Evolutionary conservation across 257 asterid species (phyloP), one percentile per base, ranked within the genome.

Genomic region (Solanum rostratum): DNA sequence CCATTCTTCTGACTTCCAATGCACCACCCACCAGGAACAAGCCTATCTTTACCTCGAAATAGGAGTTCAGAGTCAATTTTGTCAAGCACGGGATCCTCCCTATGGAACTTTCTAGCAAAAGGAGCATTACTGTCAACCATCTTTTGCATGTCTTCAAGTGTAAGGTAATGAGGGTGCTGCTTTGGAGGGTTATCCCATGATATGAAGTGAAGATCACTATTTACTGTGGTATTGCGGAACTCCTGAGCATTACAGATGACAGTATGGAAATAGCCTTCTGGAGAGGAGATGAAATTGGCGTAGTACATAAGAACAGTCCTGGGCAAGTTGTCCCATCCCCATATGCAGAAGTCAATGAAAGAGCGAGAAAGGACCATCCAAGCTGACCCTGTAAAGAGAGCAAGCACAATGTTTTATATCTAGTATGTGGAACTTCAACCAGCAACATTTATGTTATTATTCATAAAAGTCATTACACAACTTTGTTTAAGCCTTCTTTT

Each of bases 161-260:
- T 88, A 13, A 96, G 97, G 89, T 94, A 93, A 87, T 96, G 99
- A 0, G 99, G 99, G 43, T 96, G 99, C 87, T 96, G 99, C 90
- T 96, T 96, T 1, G 99, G 99, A 85, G 99, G 99, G 81, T 93
- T 96, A 88, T 96, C 99, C 99, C 99, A 96, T 33, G 99, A 92
- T 79, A 96, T 96, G 89, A 90, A 94, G 88, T 96, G 99, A 46
- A 96, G 95, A 86, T 96, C 99, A 20, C 91, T 93, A 90, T 96
- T 96, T 71, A 96, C 99, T 0, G 99, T 94, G 6, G 98, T 94
- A 65, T 96, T 94, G 24, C 84, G 90, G 84, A 96, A 96, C 85
- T 93, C 97, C n/a, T 78, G 92, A 3, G 99, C 97, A 10, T 96
- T 96, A 57, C 99, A 96, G 68, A 94, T 43, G 70, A 96, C 97